Base-by-base conservation (phyloP, 2,329 filamentous ascomycete genomes). In the Ambrosiella beaveri region DNA sequence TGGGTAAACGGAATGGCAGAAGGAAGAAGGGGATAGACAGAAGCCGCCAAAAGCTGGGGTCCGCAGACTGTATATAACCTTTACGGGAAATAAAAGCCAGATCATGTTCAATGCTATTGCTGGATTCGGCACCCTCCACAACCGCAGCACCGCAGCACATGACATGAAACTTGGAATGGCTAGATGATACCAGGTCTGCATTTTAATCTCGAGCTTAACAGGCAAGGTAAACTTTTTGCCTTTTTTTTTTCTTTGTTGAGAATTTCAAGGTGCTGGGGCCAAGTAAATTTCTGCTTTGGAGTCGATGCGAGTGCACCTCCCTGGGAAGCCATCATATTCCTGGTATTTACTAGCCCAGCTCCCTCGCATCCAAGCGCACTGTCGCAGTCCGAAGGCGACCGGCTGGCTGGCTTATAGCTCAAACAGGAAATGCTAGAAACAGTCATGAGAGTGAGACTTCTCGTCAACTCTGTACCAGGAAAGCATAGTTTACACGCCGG, bases 21-120 rank as follows among this genome's bases (percentile, higher is more conserved):
- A 57, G 40, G 55, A 51, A 57, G 51, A 41, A 17, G 27, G 50
- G 38, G 40, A 45, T 5, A 19, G 47, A 19, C 27, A 51, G 35
- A 51, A 27, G 17, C 27, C 27, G 36, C 35, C 37, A 61, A 56
- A 37, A 50, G 54, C 52, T 53, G 59, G 57, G 55, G 47, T 57
- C 36, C 11, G 39, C 44, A 57, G 56, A 27, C n/a, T 50, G 56
- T 57, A 57, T 57, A 57, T 57, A 57, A 57, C 56, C 56, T 57
- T 57, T 57, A 52, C 35, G n/a, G 49, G 56, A 53, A 39, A 44
- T 53, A 9, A 15, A 57, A 36, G 38, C 39, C 47, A 39, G 47
- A 35, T 15, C 47, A 51, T 11, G 47, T 27, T 51, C 27, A n/a
- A 8, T 51, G 8, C 7, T 19, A 51, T 51, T 27, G 19, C 47